Evolutionary conservation across 768 basidiomycete genomes (phyloP), one percentile per base, ranked within the genome.

Genomic region (Daedaleopsis nitida): DNA sequence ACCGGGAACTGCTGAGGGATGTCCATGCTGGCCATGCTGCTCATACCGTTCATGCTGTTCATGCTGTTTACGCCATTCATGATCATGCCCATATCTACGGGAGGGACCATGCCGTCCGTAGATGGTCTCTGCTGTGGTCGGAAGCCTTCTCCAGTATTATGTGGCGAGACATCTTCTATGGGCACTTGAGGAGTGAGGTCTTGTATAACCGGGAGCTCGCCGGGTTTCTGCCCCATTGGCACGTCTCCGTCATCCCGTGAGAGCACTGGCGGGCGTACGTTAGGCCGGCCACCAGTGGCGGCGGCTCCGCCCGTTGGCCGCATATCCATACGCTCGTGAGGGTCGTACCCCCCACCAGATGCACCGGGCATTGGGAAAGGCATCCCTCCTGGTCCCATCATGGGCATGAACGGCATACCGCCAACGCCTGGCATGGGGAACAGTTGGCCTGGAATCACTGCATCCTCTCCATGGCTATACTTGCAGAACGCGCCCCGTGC

Each of bases 391-490:
- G 72, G 72, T 6, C 84, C 74, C 70, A 91, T 89, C 82, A 93
- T 87, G 55, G 88, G 84, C 73, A 88, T 78, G 69, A 89, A 90
- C 3, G 88, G 86, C 68, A 90, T 72, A 19, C 69, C 72, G 42
- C 27, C 27, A 32, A 76, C 82, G 10, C 77, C 76, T 37, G 78
- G 78, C 78, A 86, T 79, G 32, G 84, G 79, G 67, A 86, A 89
- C 34, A 92, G 71, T 64, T 86, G 87, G 0, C 82, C 83, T 0
- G 90, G 92, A 10, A 91, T 78, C 52, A 92, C 86, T 34, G 92
- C 91, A 70, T 96, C 92, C 1, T 93, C 92, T 39, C 92, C 94
- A 68, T 98, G 96, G 62, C 91, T 94, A 75, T 86, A 98, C 71
- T 93, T 94, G 81, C 96, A 98, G 62, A 83, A 82, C 19, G 84